These are phyloP conservation scores for Phoma sp. DNA, from an alignment of 2,329 filamentous ascomycete genomes.

Conservation along the genomic window DNA sequence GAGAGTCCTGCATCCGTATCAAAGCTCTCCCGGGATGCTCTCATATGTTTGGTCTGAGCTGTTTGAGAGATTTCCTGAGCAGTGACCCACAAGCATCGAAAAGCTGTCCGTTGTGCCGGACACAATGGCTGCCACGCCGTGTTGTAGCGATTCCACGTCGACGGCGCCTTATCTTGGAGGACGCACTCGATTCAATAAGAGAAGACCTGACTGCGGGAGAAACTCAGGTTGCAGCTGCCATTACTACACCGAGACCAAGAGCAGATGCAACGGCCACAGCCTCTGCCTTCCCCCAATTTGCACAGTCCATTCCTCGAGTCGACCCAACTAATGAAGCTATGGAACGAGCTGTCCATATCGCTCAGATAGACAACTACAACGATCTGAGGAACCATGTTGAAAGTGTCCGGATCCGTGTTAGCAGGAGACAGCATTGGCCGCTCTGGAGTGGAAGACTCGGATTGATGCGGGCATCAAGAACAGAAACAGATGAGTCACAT, in stretches of 20 bases:
- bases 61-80: constrained; percentile 20
- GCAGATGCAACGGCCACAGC: neutral
- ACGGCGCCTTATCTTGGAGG: too few relatives aligned
- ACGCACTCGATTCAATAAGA: neutral
- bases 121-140: constrained; percentile 27
- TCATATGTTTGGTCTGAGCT: constrained; percentile 24
- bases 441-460: too few relatives aligned
- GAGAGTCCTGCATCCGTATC: constrained; percentile 22
- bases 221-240: too few relatives aligned
- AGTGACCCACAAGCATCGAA: constrained; percentile 17
- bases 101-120: constrained; percentile 32
- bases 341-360: neutral
- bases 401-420: neutral
- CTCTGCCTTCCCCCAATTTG: neutral
- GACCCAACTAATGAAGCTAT: neutral
- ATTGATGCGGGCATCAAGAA: too few relatives aligned
- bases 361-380: neutral
- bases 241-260: too few relatives aligned
- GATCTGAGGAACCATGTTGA: neutral
- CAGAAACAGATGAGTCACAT: too few relatives aligned
- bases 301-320: neutral
- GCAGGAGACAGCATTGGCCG: too few relatives aligned
- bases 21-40: constrained; percentile 21
- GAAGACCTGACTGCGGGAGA: too few relatives aligned
- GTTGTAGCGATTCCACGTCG: too few relatives aligned